Evolutionary conservation across 768 basidiomycete genomes (phyloP).

Genomic region (Leccinum disarticulatum): DNA sequence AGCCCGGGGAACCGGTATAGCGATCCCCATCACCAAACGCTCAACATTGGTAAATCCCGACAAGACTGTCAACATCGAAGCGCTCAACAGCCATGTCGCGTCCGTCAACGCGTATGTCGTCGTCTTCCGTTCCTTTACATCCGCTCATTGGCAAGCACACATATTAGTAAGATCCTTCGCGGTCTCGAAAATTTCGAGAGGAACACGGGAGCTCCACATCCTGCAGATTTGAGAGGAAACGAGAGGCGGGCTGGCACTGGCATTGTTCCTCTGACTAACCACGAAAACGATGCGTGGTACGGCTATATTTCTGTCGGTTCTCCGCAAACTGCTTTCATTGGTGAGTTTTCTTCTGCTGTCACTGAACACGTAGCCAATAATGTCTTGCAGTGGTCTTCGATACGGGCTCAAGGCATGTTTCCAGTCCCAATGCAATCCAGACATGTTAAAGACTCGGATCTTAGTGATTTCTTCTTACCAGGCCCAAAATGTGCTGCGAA

Average conservation of each 20-base stretch:
- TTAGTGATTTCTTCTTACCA: too few species aligned
- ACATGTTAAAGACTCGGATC: too few species aligned
- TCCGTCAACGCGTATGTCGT: constrained; percentile 11
- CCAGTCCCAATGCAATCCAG: too few species aligned
- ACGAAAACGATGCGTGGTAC: constrained; percentile 5
- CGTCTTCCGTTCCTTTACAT: neutral
- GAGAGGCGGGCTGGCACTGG: neutral
- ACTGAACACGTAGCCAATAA: neutral
- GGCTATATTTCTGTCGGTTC: constrained; percentile 11
- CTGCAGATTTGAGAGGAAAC: neutral
- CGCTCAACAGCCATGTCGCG: constrained; percentile 3
- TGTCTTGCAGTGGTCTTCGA: neutral
- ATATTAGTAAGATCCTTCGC: constrained; percentile 3
- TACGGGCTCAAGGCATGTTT: constrained; percentile 11
- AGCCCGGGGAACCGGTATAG: neutral
- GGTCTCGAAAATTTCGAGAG: neutral
- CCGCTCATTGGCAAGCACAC: neutral
- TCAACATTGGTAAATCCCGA: constrained; percentile 4
- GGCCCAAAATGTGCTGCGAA: too few species aligned
- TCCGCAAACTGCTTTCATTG: neutral
- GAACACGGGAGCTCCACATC: constrained; percentile 5
- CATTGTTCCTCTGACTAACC: neutral
- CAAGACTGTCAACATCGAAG: constrained; percentile 5
- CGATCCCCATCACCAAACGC: constrained; percentile 15
- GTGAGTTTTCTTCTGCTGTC: neutral